Evolutionary conservation across 2,329 filamentous ascomycete species (phyloP), one percentile per base, ranked within the genome.

Genomic region (Apiospora pterosperma): DNA sequence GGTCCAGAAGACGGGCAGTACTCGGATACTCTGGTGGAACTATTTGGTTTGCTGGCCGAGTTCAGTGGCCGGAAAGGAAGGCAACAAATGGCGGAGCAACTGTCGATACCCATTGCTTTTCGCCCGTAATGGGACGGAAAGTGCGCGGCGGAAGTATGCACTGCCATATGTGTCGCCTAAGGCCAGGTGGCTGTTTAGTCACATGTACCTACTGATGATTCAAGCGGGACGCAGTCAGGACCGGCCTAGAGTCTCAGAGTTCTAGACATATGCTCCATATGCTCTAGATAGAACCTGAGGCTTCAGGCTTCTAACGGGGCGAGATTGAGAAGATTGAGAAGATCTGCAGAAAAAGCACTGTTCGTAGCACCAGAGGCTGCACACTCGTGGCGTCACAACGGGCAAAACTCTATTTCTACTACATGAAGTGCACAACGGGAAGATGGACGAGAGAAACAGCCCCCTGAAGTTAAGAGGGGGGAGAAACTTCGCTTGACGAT

Each of bases 321-420:
- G 14, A 48, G 5, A 21, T 48, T n/a, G n/a, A n/a, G n/a, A 7
- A 48, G 42, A 19, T 16, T 31, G 7, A 52, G 11, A 28, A 8
- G 28, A 55, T 55, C 48, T 34, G 25, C 48, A 55, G 16, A 19
- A 55, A 52, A 55, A 34, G 48, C 48, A 28, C 42, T n/a, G 41
- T 42, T 42, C 4, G 28, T 55, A 34, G 48, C 28, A 55, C 48
- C 48, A 16, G 34, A 55, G 19, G 16, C 48, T 34, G 48, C 48
- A 34, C 28, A 21, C 10, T 19, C 48, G 48, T 55, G 48, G 48
- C 48, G 48, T 28, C 48, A 34, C 19, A 55, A 28, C 48, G 25
- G 48, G 48, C 28, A 55, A 34, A 55, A 55, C 48, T 55, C 48
- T 55, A 55, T n/a, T 55, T 55, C 28, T 55, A 55, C 48, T 55